Evolutionary conservation across 148 eudicot genomes (phyloP).

Genomic region (Diospyros kaki): DNA sequence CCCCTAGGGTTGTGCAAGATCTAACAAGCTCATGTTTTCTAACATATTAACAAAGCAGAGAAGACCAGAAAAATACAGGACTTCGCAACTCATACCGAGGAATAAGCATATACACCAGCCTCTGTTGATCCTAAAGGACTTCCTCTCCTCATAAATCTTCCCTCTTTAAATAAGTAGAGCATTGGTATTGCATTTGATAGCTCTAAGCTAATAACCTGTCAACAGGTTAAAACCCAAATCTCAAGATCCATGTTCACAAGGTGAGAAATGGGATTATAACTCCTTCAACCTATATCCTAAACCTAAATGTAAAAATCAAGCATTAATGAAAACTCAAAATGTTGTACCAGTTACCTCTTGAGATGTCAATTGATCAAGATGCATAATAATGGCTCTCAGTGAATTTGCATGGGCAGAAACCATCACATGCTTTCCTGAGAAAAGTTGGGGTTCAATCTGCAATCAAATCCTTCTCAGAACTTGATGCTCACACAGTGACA

Average conservation of each 20-base stretch:
- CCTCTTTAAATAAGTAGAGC: conserved; percentile 46
- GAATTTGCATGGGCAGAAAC: conserved; percentile 64
- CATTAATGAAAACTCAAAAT: background rate
- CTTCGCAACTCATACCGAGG: conserved; percentile 25
- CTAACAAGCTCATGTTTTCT: no score
- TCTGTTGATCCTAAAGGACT: conserved; percentile 45
- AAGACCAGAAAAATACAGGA: background rate
- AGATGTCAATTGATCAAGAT: conserved; percentile 46
- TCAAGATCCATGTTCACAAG: conserved; percentile 1
- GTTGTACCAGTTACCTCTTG: conserved; percentile 33
- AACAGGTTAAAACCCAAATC: background rate
- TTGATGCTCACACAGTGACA: background rate
- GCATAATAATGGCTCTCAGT: conserved; percentile 55
- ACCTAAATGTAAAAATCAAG: conserved; percentile 1
- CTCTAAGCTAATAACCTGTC: conserved; percentile 49
- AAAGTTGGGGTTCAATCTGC: conserved; percentile 55
- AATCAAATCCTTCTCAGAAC: conserved; percentile 9
- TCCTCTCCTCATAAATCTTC: conserved; percentile 46
- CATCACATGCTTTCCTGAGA: conserved; percentile 48
- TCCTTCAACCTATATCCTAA: background rate
- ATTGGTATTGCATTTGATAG: conserved; percentile 54
- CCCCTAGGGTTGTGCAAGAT: no score
- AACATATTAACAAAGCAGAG: background rate
- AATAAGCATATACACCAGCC: conserved; percentile 53
- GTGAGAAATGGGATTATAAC: background rate